phyloP scores from a whole-genome alignment of 73 alveolate species.

The Diophrys appendiculata region DNA sequence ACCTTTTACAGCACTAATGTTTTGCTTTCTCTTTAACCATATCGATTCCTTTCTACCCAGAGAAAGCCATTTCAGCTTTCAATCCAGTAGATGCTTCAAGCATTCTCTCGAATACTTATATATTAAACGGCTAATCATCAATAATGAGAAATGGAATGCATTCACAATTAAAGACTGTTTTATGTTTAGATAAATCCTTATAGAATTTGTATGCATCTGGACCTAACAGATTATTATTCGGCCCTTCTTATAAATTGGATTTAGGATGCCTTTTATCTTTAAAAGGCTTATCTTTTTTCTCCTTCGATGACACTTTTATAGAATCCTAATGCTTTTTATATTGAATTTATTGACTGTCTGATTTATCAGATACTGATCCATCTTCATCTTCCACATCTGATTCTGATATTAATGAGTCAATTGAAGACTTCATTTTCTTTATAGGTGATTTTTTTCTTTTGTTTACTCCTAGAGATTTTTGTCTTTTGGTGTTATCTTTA shows the following conservation, averaged over 20 bases:
- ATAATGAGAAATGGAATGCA: neutral
- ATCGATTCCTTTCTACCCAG: neutral
- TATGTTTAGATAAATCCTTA: neutral
- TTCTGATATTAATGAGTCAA: too few species aligned
- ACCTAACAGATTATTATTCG: neutral
- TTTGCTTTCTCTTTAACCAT: neutral
- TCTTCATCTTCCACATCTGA: too few species aligned
- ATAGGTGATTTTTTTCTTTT: too few species aligned
- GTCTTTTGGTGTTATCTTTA: too few species aligned
- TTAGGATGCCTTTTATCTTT: too few species aligned
- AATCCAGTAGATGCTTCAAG: neutral
- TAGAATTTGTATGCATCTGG: neutral
- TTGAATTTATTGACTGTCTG: too few species aligned
- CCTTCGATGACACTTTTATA: too few species aligned
- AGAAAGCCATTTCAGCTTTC: neutral
- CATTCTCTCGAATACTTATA: neutral
- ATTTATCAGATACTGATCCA: too few species aligned
- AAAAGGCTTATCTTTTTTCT: neutral
- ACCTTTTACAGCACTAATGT: neutral
- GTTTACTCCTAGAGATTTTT: too few species aligned
- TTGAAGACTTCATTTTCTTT: too few species aligned
- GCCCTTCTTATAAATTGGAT: too few species aligned
- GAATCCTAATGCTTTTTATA: too few species aligned
- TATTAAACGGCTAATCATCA: neutral
- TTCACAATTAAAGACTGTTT: neutral